Evolutionary conservation across 2,329 filamentous ascomycete genomes (phyloP), one percentile per base, ranked within the genome.

Genomic region (Monilinia fructigena): DNA sequence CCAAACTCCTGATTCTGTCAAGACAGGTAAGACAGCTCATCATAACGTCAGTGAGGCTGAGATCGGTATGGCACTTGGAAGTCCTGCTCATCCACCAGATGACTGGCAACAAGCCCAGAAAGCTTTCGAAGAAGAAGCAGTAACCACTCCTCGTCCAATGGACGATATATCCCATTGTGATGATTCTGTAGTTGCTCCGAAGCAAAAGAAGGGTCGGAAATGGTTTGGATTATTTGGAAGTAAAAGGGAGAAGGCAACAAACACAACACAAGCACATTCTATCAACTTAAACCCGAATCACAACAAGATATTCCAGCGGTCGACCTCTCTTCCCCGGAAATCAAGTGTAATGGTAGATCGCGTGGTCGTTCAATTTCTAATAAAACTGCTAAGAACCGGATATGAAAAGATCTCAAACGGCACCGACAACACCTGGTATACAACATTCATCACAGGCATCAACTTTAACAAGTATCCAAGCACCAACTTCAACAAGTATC

Each of bases 51-150:
- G 45, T 40, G 66, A 54, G 10, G 65, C 63, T 45, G 70, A 71
- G 71, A 92, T 93, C 68, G 90, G 90, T 12, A 88, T 93, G 82
- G 90, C 90, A 1, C 78, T 92, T 66, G 90, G 89, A 42, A 92
- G 89, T 73, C 90, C 90, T 31, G 79, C 81, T n/a, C 76, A 78
- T 20, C 78, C 69, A 54, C 72, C 74, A 31, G 65, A 68, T 42
- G 59, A 67, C 50, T 71, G 69, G 70, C 71, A 71, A 56, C 42
- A 66, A 45, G 66, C 70, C 66, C 50, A 67, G 68, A 16, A 38
- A 54, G 12, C 67, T 63, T 31, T 60, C 55, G 63, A 7, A 1
- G 10, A 35, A 47, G 59, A 60, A 52, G 56, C 63, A 61, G 68
- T 53, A 23, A 68, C 71, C 26, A 75, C 75, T 31, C 71, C 72